Conservation (phyloP, 768 basidiomycete species). For the Tulasnella sp. region DNA sequence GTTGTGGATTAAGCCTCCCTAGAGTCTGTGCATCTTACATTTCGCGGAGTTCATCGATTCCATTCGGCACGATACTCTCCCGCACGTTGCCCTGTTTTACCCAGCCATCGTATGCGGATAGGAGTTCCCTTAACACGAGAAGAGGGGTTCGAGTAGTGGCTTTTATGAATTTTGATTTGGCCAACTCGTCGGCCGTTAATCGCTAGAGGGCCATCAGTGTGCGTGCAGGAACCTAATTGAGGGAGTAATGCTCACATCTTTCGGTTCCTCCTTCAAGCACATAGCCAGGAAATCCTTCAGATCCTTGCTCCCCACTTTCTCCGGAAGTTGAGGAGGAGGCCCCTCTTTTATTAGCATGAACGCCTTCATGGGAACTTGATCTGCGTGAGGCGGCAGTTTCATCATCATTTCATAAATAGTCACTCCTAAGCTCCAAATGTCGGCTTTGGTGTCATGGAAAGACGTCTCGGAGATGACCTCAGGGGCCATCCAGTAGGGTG, state of each 20-base stretch:
- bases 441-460: slow-evolving; percentile 94
- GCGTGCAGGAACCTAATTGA: slow-evolving; percentile 2
- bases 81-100: slow-evolving; percentile 53
- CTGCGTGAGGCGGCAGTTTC: slow-evolving; percentile 88
- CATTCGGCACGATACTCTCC: slow-evolving; percentile 45
- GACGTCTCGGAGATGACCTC: slow-evolving; percentile 78
- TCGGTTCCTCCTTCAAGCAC: slow-evolving; percentile 72
- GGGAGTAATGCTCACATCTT: slow-evolving; percentile 42
- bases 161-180: slow-evolving; percentile 81
- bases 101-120: slow-evolving; percentile 68
- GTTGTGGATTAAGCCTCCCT: neutral
- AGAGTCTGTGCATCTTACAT: neutral
- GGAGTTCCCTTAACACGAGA: slow-evolving; percentile 64
- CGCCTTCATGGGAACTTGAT: slow-evolving; percentile 70
- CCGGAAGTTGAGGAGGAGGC: slow-evolving; percentile 68
- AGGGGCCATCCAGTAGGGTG: slow-evolving; percentile 99
- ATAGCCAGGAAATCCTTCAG: slow-evolving; percentile 79
- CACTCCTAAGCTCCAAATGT: slow-evolving; percentile 97
- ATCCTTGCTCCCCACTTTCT: slow-evolving; percentile 69
- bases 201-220: slow-evolving; percentile 38
- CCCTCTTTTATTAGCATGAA: slow-evolving; percentile 82
- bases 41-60: neutral
- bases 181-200: slow-evolving; percentile 76
- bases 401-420: slow-evolving; percentile 94
- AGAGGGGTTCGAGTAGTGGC: slow-evolving; percentile 53